Evolutionary conservation across 2,329 filamentous ascomycete species (phyloP), one percentile per base, ranked within the genome.

Genomic region (Daldinia sp.): DNA sequence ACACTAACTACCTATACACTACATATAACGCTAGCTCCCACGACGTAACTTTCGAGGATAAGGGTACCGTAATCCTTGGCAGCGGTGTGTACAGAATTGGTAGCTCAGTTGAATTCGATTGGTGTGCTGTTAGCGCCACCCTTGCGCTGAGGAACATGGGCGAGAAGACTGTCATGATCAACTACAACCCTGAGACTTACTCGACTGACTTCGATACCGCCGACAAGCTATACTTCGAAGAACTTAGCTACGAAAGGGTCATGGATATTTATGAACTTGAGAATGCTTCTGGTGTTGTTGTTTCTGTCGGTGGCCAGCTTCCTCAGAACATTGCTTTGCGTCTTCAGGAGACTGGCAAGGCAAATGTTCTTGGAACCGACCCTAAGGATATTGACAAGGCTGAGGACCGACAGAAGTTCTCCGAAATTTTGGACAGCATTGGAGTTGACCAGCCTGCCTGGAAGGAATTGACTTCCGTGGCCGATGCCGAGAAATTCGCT

Each of bases 191-290:
- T 0, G 92, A 97, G 73, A 97, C 93, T 0, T 87, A 87, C 61
- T 82, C 76, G 56, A 97, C 94, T 0, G 95, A 98, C 78, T 94
- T 90, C 75, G 95, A 99, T 71, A 87, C 87, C 8, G 92, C 93
- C 7, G 94, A 98, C 72, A 93, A 89, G 73, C 86, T 99, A 4
- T 99, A 98, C 80, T 99, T 99, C 68, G 95, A 98, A 72, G 95
- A 99, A 79, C 81, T 98, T 56, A 95, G 90, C 78, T 98, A 97
- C 76, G 95, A 98, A 81, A 90, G 94, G 75, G 94, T 98, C 8
- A 96, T 98, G 93, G 95, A 99, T 77, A 98, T 98, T 69, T 97
- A 97, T 77, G 95, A 98, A 78, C 86, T 98, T 13, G 95, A 98
- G 79, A 82, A 83, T 61, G 89, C 94, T 5, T 87, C 84, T 55